Conservation (phyloP, 805 yeast genomes). For the Candida mattraensis region DNA sequence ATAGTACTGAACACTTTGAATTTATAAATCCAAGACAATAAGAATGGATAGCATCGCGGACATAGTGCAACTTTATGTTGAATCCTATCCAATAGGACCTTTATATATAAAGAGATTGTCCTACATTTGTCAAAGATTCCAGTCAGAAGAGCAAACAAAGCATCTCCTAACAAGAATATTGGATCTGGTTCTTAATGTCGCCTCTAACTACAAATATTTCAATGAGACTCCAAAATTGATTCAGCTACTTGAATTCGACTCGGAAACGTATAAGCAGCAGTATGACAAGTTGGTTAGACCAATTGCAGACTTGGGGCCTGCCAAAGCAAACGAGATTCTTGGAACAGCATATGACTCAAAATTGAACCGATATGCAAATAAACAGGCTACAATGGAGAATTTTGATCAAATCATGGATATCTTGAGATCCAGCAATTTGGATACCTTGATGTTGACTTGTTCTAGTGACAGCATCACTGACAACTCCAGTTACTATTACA, state of each 20-base stretch:
- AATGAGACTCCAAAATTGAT: conserved; percentile 19
- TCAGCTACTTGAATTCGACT: conserved; percentile 2
- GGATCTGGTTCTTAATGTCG: conserved; percentile 14
- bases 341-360: conserved; percentile 11
- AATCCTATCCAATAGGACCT: conserved; percentile 18
- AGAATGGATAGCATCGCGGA: conserved; percentile 3
- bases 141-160: conserved; percentile 6
- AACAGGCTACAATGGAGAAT: conserved; percentile 5
- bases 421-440: conserved; percentile 12
- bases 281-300: conserved; percentile 11
- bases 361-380: conserved; percentile 6
- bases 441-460: conserved; percentile 19
- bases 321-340: conserved; percentile 5
- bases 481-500: conserved; percentile 19
- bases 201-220: conserved; percentile 15
- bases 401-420: conserved; percentile 15
- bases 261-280: conserved; percentile 6
- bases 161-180: conserved; percentile 11
- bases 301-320: not conserved
- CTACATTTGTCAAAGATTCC: conserved; percentile 18
- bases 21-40: not conserved
- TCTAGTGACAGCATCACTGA: conserved; percentile 23
- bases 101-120: conserved; percentile 21
- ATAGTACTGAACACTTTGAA: not conserved
- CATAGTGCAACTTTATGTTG: conserved; percentile 11